These are phyloP conservation scores for Magnusiomyces paraingens DNA, from an alignment of 1,139 yeast species.

Conservation along the genomic window DNA sequence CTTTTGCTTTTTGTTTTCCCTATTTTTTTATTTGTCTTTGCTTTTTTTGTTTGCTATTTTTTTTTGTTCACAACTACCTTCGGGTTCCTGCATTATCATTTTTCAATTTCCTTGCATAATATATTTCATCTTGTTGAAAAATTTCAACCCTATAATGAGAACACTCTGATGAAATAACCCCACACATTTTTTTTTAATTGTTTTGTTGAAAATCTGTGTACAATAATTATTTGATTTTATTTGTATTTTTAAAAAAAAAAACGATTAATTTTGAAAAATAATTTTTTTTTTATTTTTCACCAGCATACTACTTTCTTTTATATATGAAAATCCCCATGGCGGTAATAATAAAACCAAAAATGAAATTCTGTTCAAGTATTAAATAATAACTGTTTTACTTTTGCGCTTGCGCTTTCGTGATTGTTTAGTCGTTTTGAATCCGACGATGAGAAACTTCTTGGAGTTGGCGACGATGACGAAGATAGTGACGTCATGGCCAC, in stretches of 20 bases:
- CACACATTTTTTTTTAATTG: too few species aligned
- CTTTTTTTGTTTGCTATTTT: background rate
- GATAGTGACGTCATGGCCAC: conserved; percentile 37
- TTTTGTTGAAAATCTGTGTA: too few species aligned
- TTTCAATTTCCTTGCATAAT: too few species aligned
- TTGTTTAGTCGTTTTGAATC: conserved; percentile 41
- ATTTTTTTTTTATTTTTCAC: too few species aligned
- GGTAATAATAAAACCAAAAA: background rate
- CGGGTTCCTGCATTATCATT: too few species aligned
- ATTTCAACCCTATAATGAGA: too few species aligned
- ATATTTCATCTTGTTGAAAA: too few species aligned
- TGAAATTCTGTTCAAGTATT: background rate
- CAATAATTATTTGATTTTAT: background rate
- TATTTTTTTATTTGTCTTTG: background rate
- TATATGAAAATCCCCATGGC: background rate
- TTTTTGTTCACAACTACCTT: too few species aligned
- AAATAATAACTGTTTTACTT: background rate
- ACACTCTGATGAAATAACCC: too few species aligned
- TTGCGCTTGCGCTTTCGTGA: background rate
- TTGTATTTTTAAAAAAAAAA: background rate
- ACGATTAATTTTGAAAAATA: background rate
- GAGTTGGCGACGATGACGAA: conserved; percentile 42
- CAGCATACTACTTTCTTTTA: too few species aligned
- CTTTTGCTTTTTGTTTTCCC: background rate
- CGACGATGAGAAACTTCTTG: conserved; percentile 43